Conservation (phyloP, 345 rosid genomes). For the Syzygium grande region DNA sequence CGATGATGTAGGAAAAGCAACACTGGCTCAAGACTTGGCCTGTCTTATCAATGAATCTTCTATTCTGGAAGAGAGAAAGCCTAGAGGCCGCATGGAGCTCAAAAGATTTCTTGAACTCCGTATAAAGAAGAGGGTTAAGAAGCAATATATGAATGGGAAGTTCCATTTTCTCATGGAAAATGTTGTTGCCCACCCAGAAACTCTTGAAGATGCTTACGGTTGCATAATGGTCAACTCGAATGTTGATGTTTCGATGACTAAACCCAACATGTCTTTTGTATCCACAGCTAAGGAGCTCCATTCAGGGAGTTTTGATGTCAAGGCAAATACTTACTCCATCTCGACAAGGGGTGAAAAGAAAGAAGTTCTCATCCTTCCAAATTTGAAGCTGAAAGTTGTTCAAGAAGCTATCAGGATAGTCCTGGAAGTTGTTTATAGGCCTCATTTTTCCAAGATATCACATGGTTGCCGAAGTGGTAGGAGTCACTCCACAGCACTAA, state of each 20-base stretch:
- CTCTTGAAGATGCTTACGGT: constrained; percentile 64
- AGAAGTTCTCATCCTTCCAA: constrained; percentile 76
- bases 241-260: constrained; percentile 22
- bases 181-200: constrained; percentile 58
- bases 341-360: constrained; percentile 48
- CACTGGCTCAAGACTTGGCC: constrained; percentile 62
- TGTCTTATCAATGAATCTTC: constrained; percentile 54
- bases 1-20: constrained; percentile 10
- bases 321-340: constrained; percentile 39
- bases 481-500: constrained; percentile 57
- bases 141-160: constrained; percentile 56
- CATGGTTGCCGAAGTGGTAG: constrained; percentile 93
- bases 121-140: constrained; percentile 74
- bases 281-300: constrained; percentile 54
- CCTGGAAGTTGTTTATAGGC: constrained; percentile 71
- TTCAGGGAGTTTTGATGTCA: constrained; percentile 49
- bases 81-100: constrained; percentile 56
- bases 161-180: constrained; percentile 41
- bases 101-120: constrained; percentile 63
- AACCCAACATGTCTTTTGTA: constrained; percentile 27
- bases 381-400: constrained; percentile 44
- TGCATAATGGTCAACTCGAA: constrained; percentile 59
- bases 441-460: constrained; percentile 73
- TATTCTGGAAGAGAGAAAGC: constrained; percentile 24
- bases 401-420: constrained; percentile 82